A percentile compares a stretch with the other conserved stretches of the same genome.
phyloP scores from a whole-genome alignment of 2,329 filamentous ascomycete genomes.

The Fonsecaea nubica region DNA sequence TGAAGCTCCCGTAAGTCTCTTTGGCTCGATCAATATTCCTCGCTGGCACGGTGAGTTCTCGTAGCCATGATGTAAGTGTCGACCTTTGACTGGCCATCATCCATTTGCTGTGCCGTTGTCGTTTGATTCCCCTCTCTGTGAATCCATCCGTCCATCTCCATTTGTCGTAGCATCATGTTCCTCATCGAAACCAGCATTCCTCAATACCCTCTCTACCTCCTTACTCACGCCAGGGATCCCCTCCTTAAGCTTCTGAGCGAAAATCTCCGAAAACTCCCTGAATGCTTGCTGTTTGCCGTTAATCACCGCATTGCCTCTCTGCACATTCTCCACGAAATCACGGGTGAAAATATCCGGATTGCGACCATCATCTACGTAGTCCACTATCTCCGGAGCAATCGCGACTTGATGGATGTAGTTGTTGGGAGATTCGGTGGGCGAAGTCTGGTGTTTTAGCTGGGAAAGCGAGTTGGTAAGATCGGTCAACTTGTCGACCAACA shows the following conservation, averaged over 20 bases:
- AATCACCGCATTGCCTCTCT: conserved; percentile 67
- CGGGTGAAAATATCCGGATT: conserved; percentile 72
- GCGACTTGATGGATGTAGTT: conserved; percentile 51
- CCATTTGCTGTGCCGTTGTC: neutral
- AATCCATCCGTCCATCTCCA: conserved; percentile 12
- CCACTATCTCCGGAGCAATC: conserved; percentile 67
- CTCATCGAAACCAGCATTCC: conserved; percentile 42
- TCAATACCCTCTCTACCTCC: conserved; percentile 60
- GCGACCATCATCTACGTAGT: conserved; percentile 67
- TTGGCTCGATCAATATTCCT: neutral
- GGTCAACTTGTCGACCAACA: conserved; percentile 64
- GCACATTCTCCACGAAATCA: conserved; percentile 69
- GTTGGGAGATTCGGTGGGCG: conserved; percentile 34
- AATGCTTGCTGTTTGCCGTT: conserved; percentile 68
- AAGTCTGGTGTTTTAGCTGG: conserved; percentile 54
- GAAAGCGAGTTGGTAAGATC: conserved; percentile 60
- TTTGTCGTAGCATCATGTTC: neutral
- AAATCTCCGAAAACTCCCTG: conserved; percentile 62
- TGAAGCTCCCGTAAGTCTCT: neutral
- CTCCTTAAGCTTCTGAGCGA: conserved; percentile 64
- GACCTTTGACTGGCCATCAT: neutral
- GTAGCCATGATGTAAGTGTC: neutral
- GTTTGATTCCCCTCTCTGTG: neutral
- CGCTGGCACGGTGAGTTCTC: neutral
- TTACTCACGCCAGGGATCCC: conserved; percentile 63